phyloP scores from a whole-genome alignment of 805 yeast genomes.

The Komagataella phaffii region DNA sequence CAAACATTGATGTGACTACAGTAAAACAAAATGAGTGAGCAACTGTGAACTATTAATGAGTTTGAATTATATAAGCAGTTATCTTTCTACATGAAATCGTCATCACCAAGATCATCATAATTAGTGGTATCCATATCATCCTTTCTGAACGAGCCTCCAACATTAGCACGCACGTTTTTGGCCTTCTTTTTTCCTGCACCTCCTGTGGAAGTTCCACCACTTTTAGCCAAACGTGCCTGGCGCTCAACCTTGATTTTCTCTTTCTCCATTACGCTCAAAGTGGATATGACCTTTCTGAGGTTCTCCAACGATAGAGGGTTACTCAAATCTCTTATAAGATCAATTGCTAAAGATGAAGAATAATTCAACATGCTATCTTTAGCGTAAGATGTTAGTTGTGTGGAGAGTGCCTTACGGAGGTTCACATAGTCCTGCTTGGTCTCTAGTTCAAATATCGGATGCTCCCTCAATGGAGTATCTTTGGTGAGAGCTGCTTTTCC shows the following conservation, averaged over 20 bases:
- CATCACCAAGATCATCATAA: conserved; percentile 56
- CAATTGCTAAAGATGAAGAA: conserved; percentile 66
- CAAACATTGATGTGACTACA: background rate
- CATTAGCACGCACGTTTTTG: conserved; percentile 56
- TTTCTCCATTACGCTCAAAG: conserved; percentile 66
- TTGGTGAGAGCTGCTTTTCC: conserved; percentile 25
- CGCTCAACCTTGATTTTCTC: conserved; percentile 88
- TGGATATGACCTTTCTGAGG: conserved; percentile 73
- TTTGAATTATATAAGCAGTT: background rate
- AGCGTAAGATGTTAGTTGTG: conserved; percentile 46
- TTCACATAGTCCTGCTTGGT: conserved; percentile 70
- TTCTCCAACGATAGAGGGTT: conserved; percentile 74
- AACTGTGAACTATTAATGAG: background rate
- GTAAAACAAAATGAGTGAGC: background rate
- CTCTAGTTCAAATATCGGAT: conserved; percentile 77
- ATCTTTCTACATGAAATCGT: conserved; percentile 61
- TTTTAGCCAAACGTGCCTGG: conserved; percentile 66
- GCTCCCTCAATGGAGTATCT: conserved; percentile 56
- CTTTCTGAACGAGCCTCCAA: conserved; percentile 46
- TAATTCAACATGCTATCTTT: conserved; percentile 55
- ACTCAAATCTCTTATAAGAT: conserved; percentile 72
- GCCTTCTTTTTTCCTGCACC: conserved; percentile 96
- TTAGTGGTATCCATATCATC: conserved; percentile 45
- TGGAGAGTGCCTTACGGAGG: conserved; percentile 57
- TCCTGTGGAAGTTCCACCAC: conserved; percentile 79